Evolutionary conservation across 352 stramenopile genomes (phyloP).

Genomic region (Phytophthora cactorum): DNA sequence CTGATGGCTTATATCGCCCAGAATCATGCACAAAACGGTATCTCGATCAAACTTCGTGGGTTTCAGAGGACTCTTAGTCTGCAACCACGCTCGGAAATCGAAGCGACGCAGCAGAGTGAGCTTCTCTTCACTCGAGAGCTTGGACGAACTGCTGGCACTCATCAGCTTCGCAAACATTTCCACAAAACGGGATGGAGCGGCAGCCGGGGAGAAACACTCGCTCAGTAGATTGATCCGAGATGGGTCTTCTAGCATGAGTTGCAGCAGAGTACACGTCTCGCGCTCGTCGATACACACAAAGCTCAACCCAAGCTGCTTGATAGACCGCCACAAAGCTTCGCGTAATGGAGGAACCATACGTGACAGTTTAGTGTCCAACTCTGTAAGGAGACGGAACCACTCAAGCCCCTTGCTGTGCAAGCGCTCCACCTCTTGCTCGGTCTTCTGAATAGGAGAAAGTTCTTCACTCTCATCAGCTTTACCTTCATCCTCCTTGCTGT

Average conservation of each 20-base stretch:
- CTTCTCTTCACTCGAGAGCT: conserved; percentile 78
- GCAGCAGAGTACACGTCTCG: conserved; percentile 79
- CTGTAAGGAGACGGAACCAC: conserved; percentile 82
- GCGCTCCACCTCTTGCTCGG: conserved; percentile 46
- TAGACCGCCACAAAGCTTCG: conserved; percentile 81
- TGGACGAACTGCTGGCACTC: conserved; percentile 70
- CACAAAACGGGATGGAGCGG: conserved; percentile 76
- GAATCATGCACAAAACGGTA: conserved; percentile 78
- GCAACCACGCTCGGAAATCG: conserved; percentile 81
- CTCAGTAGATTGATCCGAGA: conserved; percentile 81
- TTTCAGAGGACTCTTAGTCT: conserved; percentile 46
- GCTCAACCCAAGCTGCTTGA: conserved; percentile 78
- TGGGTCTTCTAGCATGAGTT: conserved; percentile 87
- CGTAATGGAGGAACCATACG: conserved; percentile 85
- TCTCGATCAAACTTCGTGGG: conserved; percentile 86
- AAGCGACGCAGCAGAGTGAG: conserved; percentile 75
- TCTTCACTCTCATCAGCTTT: conserved; percentile 1
- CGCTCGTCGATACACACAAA: conserved; percentile 87
- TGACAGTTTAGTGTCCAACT: conserved; percentile 82
- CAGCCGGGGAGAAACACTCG: conserved; percentile 83
- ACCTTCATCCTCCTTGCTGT: conserved; percentile 15
- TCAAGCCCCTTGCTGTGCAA: conserved; percentile 81
- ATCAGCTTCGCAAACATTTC: conserved; percentile 91
- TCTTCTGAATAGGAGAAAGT: conserved; percentile 27
- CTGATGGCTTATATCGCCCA: conserved; percentile 69